phyloP scores from a whole-genome alignment of 306 rosid species.

The Luffa aegyptiaca region DNA sequence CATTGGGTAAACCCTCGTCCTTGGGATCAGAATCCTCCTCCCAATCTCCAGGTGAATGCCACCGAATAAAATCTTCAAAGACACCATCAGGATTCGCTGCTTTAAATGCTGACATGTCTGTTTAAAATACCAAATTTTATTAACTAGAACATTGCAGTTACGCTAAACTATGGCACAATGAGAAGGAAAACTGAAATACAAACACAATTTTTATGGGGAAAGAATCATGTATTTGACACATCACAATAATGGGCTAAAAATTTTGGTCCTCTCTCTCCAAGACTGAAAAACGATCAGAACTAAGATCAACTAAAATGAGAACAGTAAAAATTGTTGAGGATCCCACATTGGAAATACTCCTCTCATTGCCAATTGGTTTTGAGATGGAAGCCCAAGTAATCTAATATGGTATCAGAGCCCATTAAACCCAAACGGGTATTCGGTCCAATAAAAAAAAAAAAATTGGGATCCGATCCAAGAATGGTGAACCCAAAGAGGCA shows the following conservation, averaged over 20 bases:
- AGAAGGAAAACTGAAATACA: background rate
- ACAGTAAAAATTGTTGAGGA: background rate
- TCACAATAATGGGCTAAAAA: background rate
- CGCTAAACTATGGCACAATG: background rate
- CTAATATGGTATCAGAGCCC: too few species aligned
- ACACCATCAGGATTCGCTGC: conserved; percentile 91
- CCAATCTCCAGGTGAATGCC: conserved; percentile 99
- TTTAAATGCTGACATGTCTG: conserved; percentile 97
- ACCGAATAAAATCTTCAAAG: conserved; percentile 93
- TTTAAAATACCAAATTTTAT: conserved; percentile 22
- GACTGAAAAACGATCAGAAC: background rate
- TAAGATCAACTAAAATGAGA: background rate
- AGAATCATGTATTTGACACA: background rate
- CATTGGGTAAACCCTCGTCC: conserved; percentile 30
- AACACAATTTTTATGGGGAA: background rate
- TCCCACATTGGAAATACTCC: too few species aligned
- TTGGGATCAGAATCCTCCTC: conserved; percentile 31
- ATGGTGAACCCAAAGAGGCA: too few species aligned
- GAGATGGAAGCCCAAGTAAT: too few species aligned
- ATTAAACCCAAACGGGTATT: too few species aligned
- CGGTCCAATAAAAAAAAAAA: too few species aligned
- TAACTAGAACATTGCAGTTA: background rate
- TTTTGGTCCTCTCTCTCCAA: background rate
- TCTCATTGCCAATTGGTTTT: too few species aligned
- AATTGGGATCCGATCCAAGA: too few species aligned